Percentiles rank a stretch among this genome's conserved stretches.
Conservation (phyloP, 495 filamentous ascomycete genomes). For the Xylaria bambusicola region DNA sequence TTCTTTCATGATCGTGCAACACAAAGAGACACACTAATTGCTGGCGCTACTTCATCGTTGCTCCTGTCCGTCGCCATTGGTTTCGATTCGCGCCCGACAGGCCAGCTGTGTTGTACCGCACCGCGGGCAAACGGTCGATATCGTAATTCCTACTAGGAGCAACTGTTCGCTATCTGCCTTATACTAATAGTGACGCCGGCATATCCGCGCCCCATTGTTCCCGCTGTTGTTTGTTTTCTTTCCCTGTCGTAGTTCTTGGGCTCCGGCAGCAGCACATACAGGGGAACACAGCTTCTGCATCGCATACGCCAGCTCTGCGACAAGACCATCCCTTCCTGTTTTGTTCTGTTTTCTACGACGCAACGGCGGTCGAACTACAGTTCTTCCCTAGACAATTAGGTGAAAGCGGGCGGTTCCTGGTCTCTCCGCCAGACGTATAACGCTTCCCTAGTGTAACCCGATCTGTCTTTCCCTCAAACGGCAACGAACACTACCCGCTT, state of each 20-base stretch:
- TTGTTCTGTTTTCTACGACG: not conserved
- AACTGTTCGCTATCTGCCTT: too few species aligned
- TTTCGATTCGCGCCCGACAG: constrained; percentile 10
- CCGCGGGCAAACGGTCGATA: too few species aligned
- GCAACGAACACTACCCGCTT: not conserved
- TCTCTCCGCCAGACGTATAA: constrained; percentile 3
- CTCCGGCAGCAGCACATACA: not conserved
- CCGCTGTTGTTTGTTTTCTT: not conserved
- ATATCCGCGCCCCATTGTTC: not conserved
- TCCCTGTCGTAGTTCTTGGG: not conserved
- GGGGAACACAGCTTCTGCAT: constrained; percentile 6
- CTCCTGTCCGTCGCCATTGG: constrained; percentile 1
- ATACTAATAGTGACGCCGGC: constrained; percentile 7
- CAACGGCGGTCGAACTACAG: constrained; percentile 10
- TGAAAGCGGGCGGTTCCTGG: constrained; percentile 11
- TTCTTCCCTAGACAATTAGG: too few species aligned
- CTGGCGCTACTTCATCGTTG: constrained; percentile 14
- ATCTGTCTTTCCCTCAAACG: constrained; percentile 17
- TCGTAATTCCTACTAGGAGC: too few species aligned
- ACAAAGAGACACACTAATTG: not conserved
- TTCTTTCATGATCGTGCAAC: constrained; percentile 12
- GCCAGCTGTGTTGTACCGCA: too few species aligned
- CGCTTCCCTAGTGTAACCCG: constrained; percentile 10
- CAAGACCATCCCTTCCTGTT: constrained; percentile 16
- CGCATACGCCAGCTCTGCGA: not conserved